These are phyloP conservation scores for Carpinus viminea DNA, from an alignment of 306 rosid species.

Conservation along the genomic window DNA sequence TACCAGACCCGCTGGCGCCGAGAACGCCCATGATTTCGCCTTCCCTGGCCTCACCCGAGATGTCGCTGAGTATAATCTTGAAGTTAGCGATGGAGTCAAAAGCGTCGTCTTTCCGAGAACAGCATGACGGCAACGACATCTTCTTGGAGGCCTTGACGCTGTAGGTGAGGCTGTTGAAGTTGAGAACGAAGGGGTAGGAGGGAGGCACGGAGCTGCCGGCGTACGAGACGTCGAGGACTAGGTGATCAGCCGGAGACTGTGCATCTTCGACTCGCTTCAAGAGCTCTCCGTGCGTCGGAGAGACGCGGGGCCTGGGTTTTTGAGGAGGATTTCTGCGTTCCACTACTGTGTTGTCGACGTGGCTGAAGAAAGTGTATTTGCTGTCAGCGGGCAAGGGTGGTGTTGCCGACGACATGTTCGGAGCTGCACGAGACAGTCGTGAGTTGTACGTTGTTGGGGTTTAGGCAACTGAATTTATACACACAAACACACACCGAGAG, in stretches of 20 bases:
- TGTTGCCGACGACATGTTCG: conserved; percentile 23
- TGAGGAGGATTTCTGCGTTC: conserved; percentile 45
- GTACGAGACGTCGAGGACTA: conserved; percentile 28
- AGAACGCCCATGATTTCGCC: conserved; percentile 94
- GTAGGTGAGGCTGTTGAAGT: conserved; percentile 68
- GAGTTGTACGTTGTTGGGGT: neutral
- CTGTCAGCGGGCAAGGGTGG: neutral
- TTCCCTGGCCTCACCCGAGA: conserved; percentile 89
- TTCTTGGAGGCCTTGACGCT: conserved; percentile 55
- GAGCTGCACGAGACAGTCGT: conserved; percentile 31
- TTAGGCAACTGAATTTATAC: conserved; percentile 30
- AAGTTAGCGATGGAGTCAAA: conserved; percentile 1
- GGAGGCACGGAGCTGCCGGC: conserved; percentile 22
- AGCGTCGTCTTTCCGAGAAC: neutral
- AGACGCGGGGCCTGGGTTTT: conserved; percentile 2
- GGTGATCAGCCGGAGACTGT: conserved; percentile 38
- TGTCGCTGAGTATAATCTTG: conserved; percentile 58
- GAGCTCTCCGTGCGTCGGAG: conserved; percentile 70
- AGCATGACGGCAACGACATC: conserved; percentile 31
- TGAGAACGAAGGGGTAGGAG: conserved; percentile 60
- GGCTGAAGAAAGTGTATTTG: conserved; percentile 41
- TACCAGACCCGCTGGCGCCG: conserved; percentile 93
- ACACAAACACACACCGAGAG: neutral
- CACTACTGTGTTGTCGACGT: conserved; percentile 23
- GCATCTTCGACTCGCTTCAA: conserved; percentile 67